Evolutionary conservation across 2,329 filamentous ascomycete species (phyloP), one percentile per base, ranked within the genome.

Genomic region (Hypoxylon sp.): DNA sequence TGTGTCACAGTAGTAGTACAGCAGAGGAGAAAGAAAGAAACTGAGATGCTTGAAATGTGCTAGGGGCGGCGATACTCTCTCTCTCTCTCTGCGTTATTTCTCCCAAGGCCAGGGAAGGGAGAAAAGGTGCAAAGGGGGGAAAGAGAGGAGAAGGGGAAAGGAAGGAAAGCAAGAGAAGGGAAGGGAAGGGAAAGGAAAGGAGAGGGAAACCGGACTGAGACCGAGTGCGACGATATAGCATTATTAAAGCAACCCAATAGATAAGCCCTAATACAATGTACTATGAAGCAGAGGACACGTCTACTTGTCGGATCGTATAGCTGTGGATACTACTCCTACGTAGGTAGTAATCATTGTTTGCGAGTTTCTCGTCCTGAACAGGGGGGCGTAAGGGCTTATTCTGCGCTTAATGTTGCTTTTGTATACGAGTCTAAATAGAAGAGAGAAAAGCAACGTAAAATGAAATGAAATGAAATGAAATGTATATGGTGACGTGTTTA

Each of bases 261-360:
- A 69, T 71, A 64, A 59, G 59, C 53, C 44, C 63, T 67, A 67
- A 67, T 67, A 67, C 59, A 54, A 59, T 51, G 53, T 60, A 55
- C 50, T 44, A 55, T 54, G 59, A 46, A 53, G 35, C 39, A 37
- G 53, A 57, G 26, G 13, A 31, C 5, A 35, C 29, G 29, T 8
- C 29, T 31, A 31, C 29, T 31, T 31, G 29, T 31, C 6, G 29
- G 29, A 31, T 31, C 29, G 29, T 31, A 31, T 31, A 31, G 29
- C 29, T 31, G 29, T 31, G 29, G 29, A 31, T 31, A 31, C 6
- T 31, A 31, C 2, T 31, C 5, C 29, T 9, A n/a, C n/a, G n/a
- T n/a, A n/a, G n/a, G n/a, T n/a, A 31, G 6, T 31, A 31, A 31
- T 31, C 6, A 31, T 9, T 3, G 26, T 26, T 26, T 31, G 29